Conservation (phyloP, 2,329 filamentous ascomycete species). For the Monilinia fructicola region DNA sequence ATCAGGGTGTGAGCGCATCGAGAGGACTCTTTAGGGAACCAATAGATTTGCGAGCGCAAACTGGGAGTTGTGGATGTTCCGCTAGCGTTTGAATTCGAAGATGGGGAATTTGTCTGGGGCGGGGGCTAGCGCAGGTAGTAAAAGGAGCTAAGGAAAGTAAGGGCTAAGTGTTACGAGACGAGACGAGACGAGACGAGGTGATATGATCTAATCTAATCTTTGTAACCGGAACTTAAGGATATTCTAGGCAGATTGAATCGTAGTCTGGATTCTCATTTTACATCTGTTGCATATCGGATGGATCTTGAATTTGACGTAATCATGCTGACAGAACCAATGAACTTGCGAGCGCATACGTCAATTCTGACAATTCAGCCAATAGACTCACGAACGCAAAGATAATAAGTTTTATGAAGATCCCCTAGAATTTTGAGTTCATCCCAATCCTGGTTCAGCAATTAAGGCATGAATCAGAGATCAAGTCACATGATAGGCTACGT, state of each 20-base stretch:
- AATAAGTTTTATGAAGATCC: background rate
- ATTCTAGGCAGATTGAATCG: background rate
- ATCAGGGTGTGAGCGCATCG: background rate
- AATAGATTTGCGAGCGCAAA: slow-evolving; percentile 1
- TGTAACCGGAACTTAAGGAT: no score
- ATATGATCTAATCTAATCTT: no score
- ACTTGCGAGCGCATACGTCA: background rate
- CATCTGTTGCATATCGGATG: background rate
- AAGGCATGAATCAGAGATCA: background rate
- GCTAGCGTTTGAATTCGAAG: background rate
- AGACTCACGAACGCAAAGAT: background rate
- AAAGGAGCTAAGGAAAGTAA: no score
- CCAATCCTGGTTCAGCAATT: background rate
- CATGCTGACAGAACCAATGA: background rate
- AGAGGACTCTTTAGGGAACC: background rate
- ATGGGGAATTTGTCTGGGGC: no score
- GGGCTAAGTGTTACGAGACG: no score
- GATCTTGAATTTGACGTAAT: slow-evolving; percentile 2
- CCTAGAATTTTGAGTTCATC: no score
- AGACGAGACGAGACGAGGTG: no score
- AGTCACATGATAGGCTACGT: background rate
- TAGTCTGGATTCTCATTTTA: fast-evolving
- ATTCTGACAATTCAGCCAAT: background rate
- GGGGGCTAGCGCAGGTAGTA: background rate
- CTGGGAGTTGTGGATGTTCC: background rate